Evolutionary conservation across 1,139 yeast genomes (phyloP).

Genomic region (Diutina neorugosa): DNA sequence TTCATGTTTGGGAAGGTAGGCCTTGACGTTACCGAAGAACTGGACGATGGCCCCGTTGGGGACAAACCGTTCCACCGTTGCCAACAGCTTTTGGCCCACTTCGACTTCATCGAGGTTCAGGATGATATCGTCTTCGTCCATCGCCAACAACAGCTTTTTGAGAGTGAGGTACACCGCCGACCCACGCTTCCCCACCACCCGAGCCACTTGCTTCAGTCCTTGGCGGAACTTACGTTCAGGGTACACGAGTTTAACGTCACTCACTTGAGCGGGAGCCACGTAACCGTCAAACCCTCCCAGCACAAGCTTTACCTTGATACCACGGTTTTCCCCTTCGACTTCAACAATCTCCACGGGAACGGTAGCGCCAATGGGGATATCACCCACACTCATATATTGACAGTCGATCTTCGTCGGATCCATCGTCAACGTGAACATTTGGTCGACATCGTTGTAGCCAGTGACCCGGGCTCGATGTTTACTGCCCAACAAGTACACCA

Average conservation of each 20-base stretch:
- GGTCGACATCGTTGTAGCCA: slow-evolving; percentile 58
- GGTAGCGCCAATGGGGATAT: slow-evolving; percentile 62
- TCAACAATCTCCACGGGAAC: slow-evolving; percentile 45
- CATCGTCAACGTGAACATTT: slow-evolving; percentile 53
- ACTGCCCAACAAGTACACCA: slow-evolving; percentile 48
- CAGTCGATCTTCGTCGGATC: slow-evolving; percentile 53
- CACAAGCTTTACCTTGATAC: slow-evolving; percentile 48
- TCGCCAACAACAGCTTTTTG: slow-evolving; percentile 69
- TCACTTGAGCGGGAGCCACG: slow-evolving; percentile 67
- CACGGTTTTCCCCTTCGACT: slow-evolving; percentile 51
- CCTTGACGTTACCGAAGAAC: slow-evolving; percentile 69
- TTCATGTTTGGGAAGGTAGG: slow-evolving; percentile 76
- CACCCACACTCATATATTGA: slow-evolving; percentile 52
- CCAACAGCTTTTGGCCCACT: slow-evolving; percentile 55
- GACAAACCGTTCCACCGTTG: slow-evolving; percentile 61
- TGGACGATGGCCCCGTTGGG: slow-evolving; percentile 74
- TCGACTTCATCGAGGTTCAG: slow-evolving; percentile 39
- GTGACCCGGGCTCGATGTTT: slow-evolving; percentile 67
- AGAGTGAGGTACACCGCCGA: slow-evolving; percentile 49
- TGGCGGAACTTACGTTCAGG: slow-evolving; percentile 88
- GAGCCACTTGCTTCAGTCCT: slow-evolving; percentile 69
- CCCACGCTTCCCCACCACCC: slow-evolving; percentile 36
- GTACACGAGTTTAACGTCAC: slow-evolving; percentile 72
- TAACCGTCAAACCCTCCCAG: slow-evolving; percentile 60
- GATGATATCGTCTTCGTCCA: slow-evolving; percentile 48